Evolutionary conservation across 768 basidiomycete species (phyloP), one percentile per base, ranked within the genome.

Genomic region (Boletus subcaerulescens): DNA sequence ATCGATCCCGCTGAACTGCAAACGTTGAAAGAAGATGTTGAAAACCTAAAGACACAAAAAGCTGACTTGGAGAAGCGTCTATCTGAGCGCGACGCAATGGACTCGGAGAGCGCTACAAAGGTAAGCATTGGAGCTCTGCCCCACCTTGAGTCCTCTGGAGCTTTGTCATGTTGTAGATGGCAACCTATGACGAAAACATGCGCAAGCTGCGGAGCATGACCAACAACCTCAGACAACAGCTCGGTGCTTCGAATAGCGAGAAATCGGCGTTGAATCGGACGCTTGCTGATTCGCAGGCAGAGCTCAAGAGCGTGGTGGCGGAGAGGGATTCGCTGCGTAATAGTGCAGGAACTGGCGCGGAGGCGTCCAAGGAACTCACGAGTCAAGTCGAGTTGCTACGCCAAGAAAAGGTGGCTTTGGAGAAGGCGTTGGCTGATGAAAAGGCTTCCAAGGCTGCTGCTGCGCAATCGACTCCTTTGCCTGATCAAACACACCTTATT

Each of bases 1-100:
- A 87, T 91, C 60, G 92, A 93, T 66, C 91, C 92, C 17, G 83
- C 87, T 3, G 92, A 94, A 63, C 76, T 93, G 36, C 89, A 92
- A 63, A 77, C 80, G 8, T 77, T 94, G 50, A 89, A 85, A 69
- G 87, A 88, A 22, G 86, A 92, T 65, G 80, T 89, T 10, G 79
- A 81, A 50, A 68, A 60, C 15, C 58, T 88, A 50, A 82, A 83
- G 60, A 52, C 71, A 1, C 68, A 80, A 59, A 76, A 74, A 29
- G 67, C 71, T 7, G 74, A 75, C 15, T 42, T 58, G 31, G 67
- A 73, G 48, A 72, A 70, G 29, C 57, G 62, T 14, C 50, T 65
- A 17, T 58, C 62, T 14, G 69, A 71, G 24, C 67, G 67, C 4
- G 70, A 71, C 38, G 69, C 72, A 7, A 67, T 69, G 49, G 57